Percentiles rank a stretch among this genome's conserved stretches.
Evolutionary conservation across 108 stramenopile species (phyloP).

Genomic region (Stephanodiscus minutulus): DNA sequence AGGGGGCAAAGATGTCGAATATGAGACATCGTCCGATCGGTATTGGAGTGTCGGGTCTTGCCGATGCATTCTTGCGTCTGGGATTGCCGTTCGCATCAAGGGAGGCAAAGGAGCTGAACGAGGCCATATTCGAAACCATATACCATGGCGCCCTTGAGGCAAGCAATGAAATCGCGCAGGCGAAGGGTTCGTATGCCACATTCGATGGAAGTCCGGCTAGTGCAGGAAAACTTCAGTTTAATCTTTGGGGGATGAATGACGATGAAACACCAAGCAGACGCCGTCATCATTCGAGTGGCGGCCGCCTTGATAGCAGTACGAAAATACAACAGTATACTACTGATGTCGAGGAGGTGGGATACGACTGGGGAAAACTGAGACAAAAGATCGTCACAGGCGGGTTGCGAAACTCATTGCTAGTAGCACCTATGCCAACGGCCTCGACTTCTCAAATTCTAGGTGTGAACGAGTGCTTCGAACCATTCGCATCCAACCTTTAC

Average conservation of each 20-base stretch:
- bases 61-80: slow-evolving; percentile 92
- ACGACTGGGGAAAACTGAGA: slow-evolving; percentile 89
- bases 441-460: slow-evolving; percentile 97
- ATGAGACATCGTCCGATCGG: slow-evolving; percentile 94
- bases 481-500: slow-evolving; percentile 97
- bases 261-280: slow-evolving; percentile 64
- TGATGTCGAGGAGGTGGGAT: slow-evolving; percentile 49
- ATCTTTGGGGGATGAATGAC: slow-evolving; percentile 88
- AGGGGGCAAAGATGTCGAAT: slow-evolving; percentile 88
- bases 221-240: slow-evolving; percentile 89
- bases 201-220: slow-evolving; percentile 92
- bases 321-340: slow-evolving; percentile 44
- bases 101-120: slow-evolving; percentile 86
- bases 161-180: slow-evolving; percentile 87
- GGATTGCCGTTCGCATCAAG: slow-evolving; percentile 91
- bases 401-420: slow-evolving; percentile 90
- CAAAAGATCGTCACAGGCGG: slow-evolving; percentile 75
- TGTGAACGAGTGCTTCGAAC: slow-evolving; percentile 98
- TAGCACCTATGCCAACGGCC: slow-evolving; percentile 99
- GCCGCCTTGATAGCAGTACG: background rate
- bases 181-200: slow-evolving; percentile 85
- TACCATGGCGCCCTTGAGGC: slow-evolving; percentile 95
- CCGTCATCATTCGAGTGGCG: background rate
- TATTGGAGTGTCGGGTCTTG: slow-evolving; percentile 95
- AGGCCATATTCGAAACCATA: slow-evolving; percentile 95